These are phyloP conservation scores for Lentinula boryana DNA, from an alignment of 768 basidiomycete genomes.

Conservation along the genomic window DNA sequence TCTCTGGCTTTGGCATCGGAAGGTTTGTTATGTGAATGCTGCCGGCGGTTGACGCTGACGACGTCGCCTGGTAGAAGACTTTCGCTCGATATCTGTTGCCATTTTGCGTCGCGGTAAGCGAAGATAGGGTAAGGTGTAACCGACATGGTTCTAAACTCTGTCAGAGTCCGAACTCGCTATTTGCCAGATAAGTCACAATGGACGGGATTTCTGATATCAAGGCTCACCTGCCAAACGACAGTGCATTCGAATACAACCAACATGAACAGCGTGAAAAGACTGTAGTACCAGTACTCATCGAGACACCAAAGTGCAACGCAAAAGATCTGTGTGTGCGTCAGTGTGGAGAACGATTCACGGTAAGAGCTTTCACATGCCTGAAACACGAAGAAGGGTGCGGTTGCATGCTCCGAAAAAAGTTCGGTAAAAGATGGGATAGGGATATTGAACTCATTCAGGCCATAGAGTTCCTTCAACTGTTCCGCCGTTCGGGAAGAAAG, in stretches of 20 bases:
- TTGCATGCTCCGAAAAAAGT: slow-evolving; percentile 92
- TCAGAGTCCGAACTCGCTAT: slow-evolving; percentile 87
- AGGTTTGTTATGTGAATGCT: background rate
- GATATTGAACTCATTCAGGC: slow-evolving; percentile 94
- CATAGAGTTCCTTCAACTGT: slow-evolving; percentile 62
- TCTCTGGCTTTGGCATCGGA: background rate
- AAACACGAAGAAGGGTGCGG: slow-evolving; percentile 99
- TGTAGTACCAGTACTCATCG: slow-evolving; percentile 99
- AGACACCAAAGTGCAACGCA: slow-evolving; percentile 97
- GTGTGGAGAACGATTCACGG: background rate
- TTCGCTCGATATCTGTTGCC: slow-evolving; percentile 79
- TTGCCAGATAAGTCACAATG: background rate
- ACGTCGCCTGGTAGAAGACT: slow-evolving; percentile 89
- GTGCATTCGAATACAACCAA: slow-evolving; percentile 97
- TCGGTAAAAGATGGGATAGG: slow-evolving; percentile 93
- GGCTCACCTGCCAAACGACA: slow-evolving; percentile 91
- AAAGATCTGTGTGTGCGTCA: slow-evolving; percentile 43
- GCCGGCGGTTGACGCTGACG: slow-evolving; percentile 28
- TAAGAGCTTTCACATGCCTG: slow-evolving; percentile 32
- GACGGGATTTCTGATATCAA: background rate
- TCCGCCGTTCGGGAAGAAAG: slow-evolving; percentile 44
- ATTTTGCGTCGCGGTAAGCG: slow-evolving; percentile 73
- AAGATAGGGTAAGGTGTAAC: slow-evolving; percentile 86
- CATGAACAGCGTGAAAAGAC: slow-evolving; percentile 98
- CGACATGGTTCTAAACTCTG: slow-evolving; percentile 96